Conservation (phyloP, 2,329 filamentous ascomycete species). For the Pseudocercospora eumusae region DNA sequence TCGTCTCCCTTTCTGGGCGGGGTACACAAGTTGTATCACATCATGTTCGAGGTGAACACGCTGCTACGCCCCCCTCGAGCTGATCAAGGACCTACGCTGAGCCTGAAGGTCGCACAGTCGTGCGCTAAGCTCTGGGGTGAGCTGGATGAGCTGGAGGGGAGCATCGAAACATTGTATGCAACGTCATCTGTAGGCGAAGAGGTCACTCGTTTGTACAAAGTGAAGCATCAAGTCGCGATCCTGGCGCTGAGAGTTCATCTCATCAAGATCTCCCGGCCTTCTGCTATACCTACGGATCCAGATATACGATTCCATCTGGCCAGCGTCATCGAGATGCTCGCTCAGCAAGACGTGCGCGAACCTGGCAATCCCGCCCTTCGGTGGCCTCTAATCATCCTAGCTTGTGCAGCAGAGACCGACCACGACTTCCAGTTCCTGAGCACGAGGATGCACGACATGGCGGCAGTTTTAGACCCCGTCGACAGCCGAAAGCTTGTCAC, state of each 20-base stretch:
- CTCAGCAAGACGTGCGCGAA: slow-evolving; percentile 16
- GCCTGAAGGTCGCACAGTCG: neutral
- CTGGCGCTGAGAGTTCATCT: slow-evolving; percentile 21
- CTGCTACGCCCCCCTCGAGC: slow-evolving; percentile 13
- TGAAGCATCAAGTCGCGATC: slow-evolving; percentile 20
- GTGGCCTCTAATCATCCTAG: slow-evolving; percentile 26
- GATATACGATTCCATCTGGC: slow-evolving; percentile 7
- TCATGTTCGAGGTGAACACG: slow-evolving; percentile 20
- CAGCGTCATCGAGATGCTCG: slow-evolving; percentile 11
- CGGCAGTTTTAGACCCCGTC: slow-evolving; percentile 19
- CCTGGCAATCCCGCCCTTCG: slow-evolving; percentile 22
- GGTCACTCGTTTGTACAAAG: slow-evolving; percentile 17
- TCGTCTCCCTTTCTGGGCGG: slow-evolving; percentile 24
- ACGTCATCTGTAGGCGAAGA: neutral
- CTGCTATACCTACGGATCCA: slow-evolving; percentile 2
- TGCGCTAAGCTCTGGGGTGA: slow-evolving; percentile 10
- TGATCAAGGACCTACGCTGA: neutral
- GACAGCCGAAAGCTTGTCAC: slow-evolving; percentile 18
- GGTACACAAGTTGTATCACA: slow-evolving; percentile 21
- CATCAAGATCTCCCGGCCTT: slow-evolving; percentile 16
- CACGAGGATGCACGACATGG: slow-evolving; percentile 18
- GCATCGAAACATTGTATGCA: slow-evolving; percentile 13
- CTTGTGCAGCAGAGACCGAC: slow-evolving; percentile 18
- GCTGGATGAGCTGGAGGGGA: slow-evolving; percentile 10
- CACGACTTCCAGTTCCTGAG: slow-evolving; percentile 17